Evolutionary conservation across 1,139 yeast genomes (phyloP), one percentile per base, ranked within the genome.

Genomic region (Hemisphaericaspora xylofermentans): DNA sequence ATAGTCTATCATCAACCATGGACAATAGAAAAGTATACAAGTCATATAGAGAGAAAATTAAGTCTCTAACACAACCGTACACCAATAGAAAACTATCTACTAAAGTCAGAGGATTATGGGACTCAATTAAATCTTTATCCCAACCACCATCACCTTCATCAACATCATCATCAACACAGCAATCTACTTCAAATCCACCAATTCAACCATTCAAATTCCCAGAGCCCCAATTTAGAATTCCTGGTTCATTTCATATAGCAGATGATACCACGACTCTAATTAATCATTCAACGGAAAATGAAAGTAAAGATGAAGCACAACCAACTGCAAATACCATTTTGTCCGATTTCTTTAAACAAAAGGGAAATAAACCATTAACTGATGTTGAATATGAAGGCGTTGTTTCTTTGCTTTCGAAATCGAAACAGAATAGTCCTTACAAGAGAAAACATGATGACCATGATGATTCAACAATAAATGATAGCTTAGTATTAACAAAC

Each of bases 361-460:
- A 87, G 56, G 96, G 96, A n/a, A 78, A 82, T 45, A 65, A 66
- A 14, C 91, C 94, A 8, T 67, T 89, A 45, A 74, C 82, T 9
- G 89, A 84, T 14, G 71, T 88, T 37, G 98, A 91, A 60, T 76
- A 83, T 49, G 95, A 84, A 56, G 96, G 96, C 4, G 95, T 89
- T 0, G 62, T 86, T 54, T 78, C 95, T 73, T 58, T 76, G 58
- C 45, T 69, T 41, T 50, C 61, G 16, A 52, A 54, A 39, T 57
- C 70, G 28, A 54, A 58, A 48, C 21, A 40, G 4, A 47, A 40
- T 8, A 45, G 42, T 4, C 51, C 50, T 5, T 33, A 22, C n/a
- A 43, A 36, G 19, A 30, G 36, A 31, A 21, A 28, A 21, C 25
- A 35, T 16, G 15, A 14, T 27, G 33, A 10, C 9, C 12, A 18